A percentile compares a stretch with the other conserved stretches of the same genome.
These are phyloP conservation scores for Alternaria sp. DNA, from an alignment of 2,329 filamentous ascomycete genomes.

Conservation along the genomic window DNA sequence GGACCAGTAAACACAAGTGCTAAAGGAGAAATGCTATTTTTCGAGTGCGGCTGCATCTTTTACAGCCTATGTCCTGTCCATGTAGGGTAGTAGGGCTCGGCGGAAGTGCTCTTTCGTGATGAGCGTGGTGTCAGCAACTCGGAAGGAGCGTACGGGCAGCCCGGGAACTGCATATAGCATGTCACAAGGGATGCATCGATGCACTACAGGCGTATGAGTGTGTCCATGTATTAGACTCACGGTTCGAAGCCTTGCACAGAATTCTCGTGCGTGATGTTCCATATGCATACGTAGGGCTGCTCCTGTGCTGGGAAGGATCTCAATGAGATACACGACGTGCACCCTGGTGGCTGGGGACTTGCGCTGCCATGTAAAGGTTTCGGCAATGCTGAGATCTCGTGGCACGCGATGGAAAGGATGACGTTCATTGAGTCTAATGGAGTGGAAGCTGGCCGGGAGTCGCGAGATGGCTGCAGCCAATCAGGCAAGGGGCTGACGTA, in stretches of 20 bases:
- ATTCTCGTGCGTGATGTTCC: too few relatives aligned
- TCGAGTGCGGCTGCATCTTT: background rate
- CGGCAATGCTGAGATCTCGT: background rate
- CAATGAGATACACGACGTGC: background rate
- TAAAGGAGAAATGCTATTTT: background rate
- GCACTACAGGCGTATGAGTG: background rate
- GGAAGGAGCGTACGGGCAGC: slow-evolving; percentile 10
- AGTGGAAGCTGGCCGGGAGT: background rate
- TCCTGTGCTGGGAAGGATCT: too few relatives aligned
- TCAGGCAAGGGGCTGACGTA: background rate
- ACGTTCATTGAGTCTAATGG: background rate
- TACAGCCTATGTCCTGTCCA: background rate
- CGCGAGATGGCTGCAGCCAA: background rate
- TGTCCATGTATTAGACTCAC: background rate
- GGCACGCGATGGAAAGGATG: background rate
- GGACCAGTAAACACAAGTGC: slow-evolving; percentile 55
- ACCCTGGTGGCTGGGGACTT: background rate
- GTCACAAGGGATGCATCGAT: background rate
- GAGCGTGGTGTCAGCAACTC: slow-evolving; percentile 58
- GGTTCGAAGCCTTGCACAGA: too few relatives aligned
- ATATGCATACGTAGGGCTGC: too few relatives aligned
- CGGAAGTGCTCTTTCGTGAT: slow-evolving; percentile 58
- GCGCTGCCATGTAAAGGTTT: background rate
- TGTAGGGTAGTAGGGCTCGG: slow-evolving; percentile 42
- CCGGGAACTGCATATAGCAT: background rate